Conservation (phyloP, 768 basidiomycete genomes). For the Tricholoma flavovirens region DNA sequence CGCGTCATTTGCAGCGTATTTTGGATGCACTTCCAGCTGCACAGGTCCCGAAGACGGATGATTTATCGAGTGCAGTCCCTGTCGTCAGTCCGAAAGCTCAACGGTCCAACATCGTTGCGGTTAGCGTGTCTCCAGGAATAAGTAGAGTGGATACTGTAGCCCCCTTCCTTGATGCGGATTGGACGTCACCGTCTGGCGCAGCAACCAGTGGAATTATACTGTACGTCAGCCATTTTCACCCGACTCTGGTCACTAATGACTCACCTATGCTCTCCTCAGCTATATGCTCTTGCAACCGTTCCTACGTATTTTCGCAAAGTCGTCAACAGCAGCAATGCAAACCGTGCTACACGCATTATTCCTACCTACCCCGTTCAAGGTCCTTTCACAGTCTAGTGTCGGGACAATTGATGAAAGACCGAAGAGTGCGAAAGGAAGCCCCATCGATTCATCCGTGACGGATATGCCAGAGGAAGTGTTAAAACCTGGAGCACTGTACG, state of each 20-base stretch:
- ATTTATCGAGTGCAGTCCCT: constrained; percentile 29
- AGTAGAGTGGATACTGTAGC: constrained; percentile 66
- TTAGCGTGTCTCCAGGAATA: constrained; percentile 72
- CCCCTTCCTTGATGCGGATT: constrained; percentile 45
- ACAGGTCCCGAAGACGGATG: constrained; percentile 42
- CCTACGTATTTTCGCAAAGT: constrained; percentile 64
- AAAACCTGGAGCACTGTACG: too few species aligned
- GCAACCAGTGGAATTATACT: constrained; percentile 43
- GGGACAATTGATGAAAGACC: too few species aligned
- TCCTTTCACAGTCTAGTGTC: too few species aligned
- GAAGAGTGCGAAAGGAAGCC: constrained; percentile 3
- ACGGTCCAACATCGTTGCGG: constrained; percentile 69
- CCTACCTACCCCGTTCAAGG: too few species aligned
- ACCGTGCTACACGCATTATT: too few species aligned
- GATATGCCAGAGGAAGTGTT: constrained; percentile 34
- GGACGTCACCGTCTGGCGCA: constrained; percentile 28
- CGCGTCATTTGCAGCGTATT: constrained; percentile 78
- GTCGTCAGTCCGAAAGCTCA: constrained; percentile 36
- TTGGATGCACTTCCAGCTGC: constrained; percentile 75
- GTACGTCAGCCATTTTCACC: too few species aligned
- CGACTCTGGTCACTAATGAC: too few species aligned
- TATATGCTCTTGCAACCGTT: too few species aligned
- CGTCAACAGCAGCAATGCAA: too few species aligned
- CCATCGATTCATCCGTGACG: constrained; percentile 13
- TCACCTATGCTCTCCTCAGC: too few species aligned